These are phyloP conservation scores for Lactarius hengduanensis DNA, from an alignment of 768 basidiomycete species.

Conservation along the genomic window DNA sequence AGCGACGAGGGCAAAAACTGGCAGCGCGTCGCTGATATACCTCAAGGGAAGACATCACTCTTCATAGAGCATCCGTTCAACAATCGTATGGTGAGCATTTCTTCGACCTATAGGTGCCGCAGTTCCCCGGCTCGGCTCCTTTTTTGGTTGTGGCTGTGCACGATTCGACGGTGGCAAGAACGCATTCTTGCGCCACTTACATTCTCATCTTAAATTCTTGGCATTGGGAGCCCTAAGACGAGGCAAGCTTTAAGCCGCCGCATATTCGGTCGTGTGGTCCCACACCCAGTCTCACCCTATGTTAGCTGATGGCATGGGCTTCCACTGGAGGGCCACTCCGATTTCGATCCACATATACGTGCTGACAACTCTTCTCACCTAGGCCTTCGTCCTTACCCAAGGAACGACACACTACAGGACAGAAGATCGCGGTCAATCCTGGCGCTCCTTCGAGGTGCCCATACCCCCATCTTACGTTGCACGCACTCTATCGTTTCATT, in stretches of 20 bases:
- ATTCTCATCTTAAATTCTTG: neutral
- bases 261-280: neutral
- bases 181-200: neutral
- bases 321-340: neutral
- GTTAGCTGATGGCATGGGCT: too few species aligned
- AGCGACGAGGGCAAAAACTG: constrained; percentile 83
- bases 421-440: constrained; percentile 81
- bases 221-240: neutral
- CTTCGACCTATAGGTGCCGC: constrained; percentile 4
- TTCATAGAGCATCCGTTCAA: constrained; percentile 88
- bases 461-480: constrained; percentile 54
- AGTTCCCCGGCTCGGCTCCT: neutral
- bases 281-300: neutral
- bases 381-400: constrained; percentile 87
- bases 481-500: constrained; percentile 84
- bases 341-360: neutral
- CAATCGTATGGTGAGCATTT: constrained; percentile 40
- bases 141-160: neutral
- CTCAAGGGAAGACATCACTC: constrained; percentile 59
- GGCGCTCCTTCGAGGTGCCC: constrained; percentile 77
- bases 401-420: constrained; percentile 83
- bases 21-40: constrained; percentile 49
- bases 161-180: neutral
- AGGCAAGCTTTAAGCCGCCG: neutral
- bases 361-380: constrained; percentile 11